phyloP scores from a whole-genome alignment of 176 grass and related monocot genomes.

The Musa schizocarpa region DNA sequence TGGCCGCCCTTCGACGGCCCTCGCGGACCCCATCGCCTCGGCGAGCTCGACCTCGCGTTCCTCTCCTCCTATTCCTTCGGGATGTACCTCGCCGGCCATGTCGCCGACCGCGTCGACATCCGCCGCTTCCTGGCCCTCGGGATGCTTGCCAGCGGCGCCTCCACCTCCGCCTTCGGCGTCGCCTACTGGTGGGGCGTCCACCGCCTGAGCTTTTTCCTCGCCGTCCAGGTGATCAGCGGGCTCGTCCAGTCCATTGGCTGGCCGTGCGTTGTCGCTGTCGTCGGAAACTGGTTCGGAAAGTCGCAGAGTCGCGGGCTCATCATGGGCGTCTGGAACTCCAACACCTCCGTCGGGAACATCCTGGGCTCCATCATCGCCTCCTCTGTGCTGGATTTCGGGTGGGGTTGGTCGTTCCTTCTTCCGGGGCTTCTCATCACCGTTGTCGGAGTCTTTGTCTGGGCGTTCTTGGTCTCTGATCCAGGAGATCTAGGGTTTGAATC shows the following conservation, averaged over 20 bases:
- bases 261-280: constrained; percentile 83
- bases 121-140: constrained; percentile 60
- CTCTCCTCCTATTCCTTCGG: constrained; percentile 54
- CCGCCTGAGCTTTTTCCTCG: constrained; percentile 51
- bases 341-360: constrained; percentile 85
- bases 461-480: constrained; percentile 53
- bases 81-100: constrained; percentile 82
- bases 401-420: constrained; percentile 80
- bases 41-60: constrained; percentile 92
- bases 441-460: constrained; percentile 35
- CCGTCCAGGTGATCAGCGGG: constrained; percentile 55
- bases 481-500: constrained; percentile 42
- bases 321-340: constrained; percentile 90
- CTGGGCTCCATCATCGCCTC: constrained; percentile 68
- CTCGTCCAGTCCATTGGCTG: constrained; percentile 76
- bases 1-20: constrained; percentile 66
- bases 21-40: constrained; percentile 55
- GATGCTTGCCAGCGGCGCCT: constrained; percentile 61
- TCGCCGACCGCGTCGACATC: constrained; percentile 73
- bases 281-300: constrained; percentile 91
- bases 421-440: constrained; percentile 42
- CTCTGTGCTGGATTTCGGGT: constrained; percentile 74
- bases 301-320: constrained; percentile 49
- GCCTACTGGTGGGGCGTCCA: constrained; percentile 66
- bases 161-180: constrained; percentile 51